phyloP scores from a whole-genome alignment of 2,329 filamentous ascomycete genomes.

The Neofusicoccum ribis region DNA sequence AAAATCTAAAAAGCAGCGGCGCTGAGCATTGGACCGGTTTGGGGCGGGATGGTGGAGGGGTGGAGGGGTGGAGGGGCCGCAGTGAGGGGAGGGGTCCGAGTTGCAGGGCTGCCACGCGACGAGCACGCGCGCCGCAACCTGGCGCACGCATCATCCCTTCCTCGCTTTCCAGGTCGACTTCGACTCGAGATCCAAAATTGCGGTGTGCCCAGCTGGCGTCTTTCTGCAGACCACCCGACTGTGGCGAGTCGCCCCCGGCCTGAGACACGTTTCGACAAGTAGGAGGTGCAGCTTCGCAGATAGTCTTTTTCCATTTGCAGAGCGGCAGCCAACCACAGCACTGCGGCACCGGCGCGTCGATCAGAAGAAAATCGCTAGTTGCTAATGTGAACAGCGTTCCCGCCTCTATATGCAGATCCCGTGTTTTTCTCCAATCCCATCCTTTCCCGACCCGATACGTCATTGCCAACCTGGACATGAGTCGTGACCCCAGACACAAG shows the following conservation, averaged over 20 bases:
- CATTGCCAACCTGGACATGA: constrained; percentile 11
- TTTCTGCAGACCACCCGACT: background rate
- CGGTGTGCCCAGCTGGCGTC: background rate
- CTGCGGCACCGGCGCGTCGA: constrained; percentile 12
- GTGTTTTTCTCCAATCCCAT: constrained; percentile 5
- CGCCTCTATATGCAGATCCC: constrained; percentile 16
- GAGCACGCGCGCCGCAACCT: background rate
- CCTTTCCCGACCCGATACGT: constrained; percentile 8
- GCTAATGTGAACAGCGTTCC: constrained; percentile 2
- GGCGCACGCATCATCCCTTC: background rate
- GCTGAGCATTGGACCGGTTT: background rate
- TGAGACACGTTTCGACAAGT: background rate
- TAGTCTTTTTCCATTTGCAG: background rate
- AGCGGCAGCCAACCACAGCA: background rate
- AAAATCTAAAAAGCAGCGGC: no score
- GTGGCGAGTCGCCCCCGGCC: background rate
- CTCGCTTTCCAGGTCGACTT: background rate
- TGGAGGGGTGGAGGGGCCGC: background rate
- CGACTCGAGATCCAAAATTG: background rate
- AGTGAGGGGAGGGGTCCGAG: background rate
- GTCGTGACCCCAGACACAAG: constrained; percentile 1
- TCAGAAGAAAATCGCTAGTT: constrained; percentile 9
- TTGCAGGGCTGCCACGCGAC: background rate
- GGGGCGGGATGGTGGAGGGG: background rate
- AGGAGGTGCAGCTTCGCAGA: background rate